phyloP scores from a whole-genome alignment of 306 rosid species.

The Quercus aquifolioides region DNA sequence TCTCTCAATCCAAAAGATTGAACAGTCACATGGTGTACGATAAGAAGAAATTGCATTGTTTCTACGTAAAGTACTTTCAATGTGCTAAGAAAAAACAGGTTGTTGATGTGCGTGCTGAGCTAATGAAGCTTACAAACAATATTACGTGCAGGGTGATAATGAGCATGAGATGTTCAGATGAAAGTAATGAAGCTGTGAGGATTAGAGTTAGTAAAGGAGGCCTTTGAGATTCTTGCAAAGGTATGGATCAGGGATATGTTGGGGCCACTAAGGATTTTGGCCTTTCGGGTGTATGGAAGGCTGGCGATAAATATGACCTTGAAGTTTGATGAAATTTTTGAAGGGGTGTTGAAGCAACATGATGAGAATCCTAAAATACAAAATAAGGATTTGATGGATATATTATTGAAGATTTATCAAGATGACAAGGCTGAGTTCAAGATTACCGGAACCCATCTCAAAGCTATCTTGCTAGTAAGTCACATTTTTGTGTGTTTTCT shows the following conservation, averaged over 20 bases:
- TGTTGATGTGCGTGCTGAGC: conserved; percentile 38
- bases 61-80: conserved; percentile 16
- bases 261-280: conserved; percentile 41
- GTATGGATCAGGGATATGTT: conserved; percentile 49
- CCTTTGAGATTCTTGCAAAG: conserved; percentile 35
- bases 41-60: background rate
- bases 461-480: conserved; percentile 46
- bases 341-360: conserved; percentile 38
- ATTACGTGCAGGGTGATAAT: conserved; percentile 44
- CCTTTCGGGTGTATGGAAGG: conserved; percentile 44
- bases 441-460: conserved; percentile 42
- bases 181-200: conserved; percentile 32
- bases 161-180: conserved; percentile 40
- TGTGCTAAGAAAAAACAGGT: background rate
- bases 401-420: conserved; percentile 33
- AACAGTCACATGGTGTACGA: background rate
- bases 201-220: conserved; percentile 36
- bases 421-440: conserved; percentile 45
- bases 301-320: conserved; percentile 28
- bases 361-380: conserved; percentile 28
- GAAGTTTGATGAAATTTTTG: conserved; percentile 44
- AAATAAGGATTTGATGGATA: conserved; percentile 41
- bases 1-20: conserved; percentile 15
- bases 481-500: background rate
- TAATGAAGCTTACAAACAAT: conserved; percentile 50